A percentile compares a stretch with the other conserved stretches of the same genome.
Conservation (phyloP, 352 stramenopile genomes). For the Phytophthora pistaciae region DNA sequence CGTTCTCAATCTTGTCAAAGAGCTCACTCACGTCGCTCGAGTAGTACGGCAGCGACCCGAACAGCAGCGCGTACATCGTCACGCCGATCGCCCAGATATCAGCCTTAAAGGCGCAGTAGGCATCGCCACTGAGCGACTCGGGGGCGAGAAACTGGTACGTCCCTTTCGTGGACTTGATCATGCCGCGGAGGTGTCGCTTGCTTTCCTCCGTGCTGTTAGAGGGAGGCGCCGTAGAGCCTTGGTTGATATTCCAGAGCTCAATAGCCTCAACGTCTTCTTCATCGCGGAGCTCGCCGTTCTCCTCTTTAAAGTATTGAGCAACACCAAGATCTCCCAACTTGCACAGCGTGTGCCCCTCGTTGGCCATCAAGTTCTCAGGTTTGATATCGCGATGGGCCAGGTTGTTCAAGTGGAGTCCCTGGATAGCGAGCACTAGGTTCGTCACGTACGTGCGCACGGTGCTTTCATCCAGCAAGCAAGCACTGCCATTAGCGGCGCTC, state of each 20-base stretch:
- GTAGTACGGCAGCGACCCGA: conserved; percentile 90
- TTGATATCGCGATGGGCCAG: conserved; percentile 91
- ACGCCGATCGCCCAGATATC: conserved; percentile 94
- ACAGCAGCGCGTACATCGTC: conserved; percentile 92
- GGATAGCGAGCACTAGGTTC: conserved; percentile 70
- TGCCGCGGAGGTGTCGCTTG: conserved; percentile 33
- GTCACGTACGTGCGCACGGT: conserved; percentile 65
- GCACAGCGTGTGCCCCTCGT: conserved; percentile 63
- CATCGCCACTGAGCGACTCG: conserved; percentile 68
- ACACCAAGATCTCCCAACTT: conserved; percentile 88
- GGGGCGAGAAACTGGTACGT: conserved; percentile 83
- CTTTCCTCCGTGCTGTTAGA: neutral
- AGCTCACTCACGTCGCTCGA: conserved; percentile 85
- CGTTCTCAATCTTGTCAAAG: conserved; percentile 91
- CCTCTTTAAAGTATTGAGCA: conserved; percentile 77
- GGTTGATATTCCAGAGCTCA: conserved; percentile 54
- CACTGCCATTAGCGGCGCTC: conserved; percentile 37
- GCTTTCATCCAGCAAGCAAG: conserved; percentile 51
- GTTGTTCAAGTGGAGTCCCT: conserved; percentile 79
- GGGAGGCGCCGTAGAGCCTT: conserved; percentile 15
- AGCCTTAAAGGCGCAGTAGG: conserved; percentile 85
- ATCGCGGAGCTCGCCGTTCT: conserved; percentile 57
- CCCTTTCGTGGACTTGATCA: conserved; percentile 78
- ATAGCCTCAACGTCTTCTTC: conserved; percentile 60
- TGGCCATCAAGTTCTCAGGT: conserved; percentile 80